Evolutionary conservation across 2,329 filamentous ascomycete species (phyloP), one percentile per base, ranked within the genome.

Genomic region (Ophiostoma angusticollis): DNA sequence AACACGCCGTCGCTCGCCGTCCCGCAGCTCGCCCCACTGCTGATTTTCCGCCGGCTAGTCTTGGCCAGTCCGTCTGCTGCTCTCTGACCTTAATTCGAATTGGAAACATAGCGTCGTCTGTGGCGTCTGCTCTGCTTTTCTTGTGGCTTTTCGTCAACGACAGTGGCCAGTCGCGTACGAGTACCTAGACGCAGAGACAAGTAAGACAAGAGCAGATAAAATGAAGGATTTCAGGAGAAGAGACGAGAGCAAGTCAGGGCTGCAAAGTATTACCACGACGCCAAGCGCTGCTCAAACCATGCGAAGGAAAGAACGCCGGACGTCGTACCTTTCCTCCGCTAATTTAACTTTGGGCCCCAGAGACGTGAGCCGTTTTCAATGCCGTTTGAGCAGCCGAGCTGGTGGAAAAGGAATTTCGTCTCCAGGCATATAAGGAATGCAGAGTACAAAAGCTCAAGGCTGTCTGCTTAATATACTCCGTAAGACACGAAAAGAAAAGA

Each of bases 1-100:
- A 41, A 33, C 39, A 36, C 39, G 27, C 39, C 29, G 34, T 41
- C 33, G 31, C 23, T 23, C 22, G n/a, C 39, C 37, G 33, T 41
- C 39, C 39, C 39, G 39, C 23, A 12, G 34, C 17, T 14, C 18
- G 17, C 22, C 22, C 39, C 39, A 37, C 39, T 33, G 39, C 14
- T 23, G 27, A 30, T 19, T 37, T 37, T 27, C 35, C 35, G 35
- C 35, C 18, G 21, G n/a, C 31, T 16, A 30, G 35, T 23, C 14
- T 35, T 31, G 32, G 32, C 21, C 21, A 17, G 33, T 11, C 17
- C 31, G 31, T 24, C 37, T 35, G 35, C 23, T 24, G 18, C 33
- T 28, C 16, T 40, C 32, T 27, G 23, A 35, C 37, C 35, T 32
- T 31, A 6, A 29, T 36, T 40, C 22, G 32, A 36, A 40, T 40